Evolutionary conservation across 2,329 filamentous ascomycete species (phyloP).

Genomic region (Cercospora zeina): DNA sequence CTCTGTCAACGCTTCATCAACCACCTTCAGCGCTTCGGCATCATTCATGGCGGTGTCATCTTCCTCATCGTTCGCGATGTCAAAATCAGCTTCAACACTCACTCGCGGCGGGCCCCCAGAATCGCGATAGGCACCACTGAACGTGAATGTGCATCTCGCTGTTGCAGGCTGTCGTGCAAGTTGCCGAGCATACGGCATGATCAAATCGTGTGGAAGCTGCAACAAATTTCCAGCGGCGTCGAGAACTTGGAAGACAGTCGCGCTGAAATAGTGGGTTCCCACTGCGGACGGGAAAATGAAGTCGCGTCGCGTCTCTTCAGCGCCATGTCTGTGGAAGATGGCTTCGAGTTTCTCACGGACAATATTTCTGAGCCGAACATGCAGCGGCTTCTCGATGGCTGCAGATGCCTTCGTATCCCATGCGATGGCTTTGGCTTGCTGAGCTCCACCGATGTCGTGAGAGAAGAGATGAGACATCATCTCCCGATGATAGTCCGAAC

Average conservation of each 20-base stretch:
- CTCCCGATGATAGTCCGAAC: slow-evolving; percentile 84
- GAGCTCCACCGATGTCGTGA: slow-evolving; percentile 53
- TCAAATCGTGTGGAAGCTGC: slow-evolving; percentile 92
- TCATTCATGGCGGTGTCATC: slow-evolving; percentile 86
- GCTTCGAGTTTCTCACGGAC: slow-evolving; percentile 72
- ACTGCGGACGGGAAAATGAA: slow-evolving; percentile 65
- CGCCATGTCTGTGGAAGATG: slow-evolving; percentile 87
- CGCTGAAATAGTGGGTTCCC: slow-evolving; percentile 71
- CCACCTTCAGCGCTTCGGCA: slow-evolving; percentile 87
- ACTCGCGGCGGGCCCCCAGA: slow-evolving; percentile 78
- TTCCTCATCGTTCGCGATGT: slow-evolving; percentile 77
- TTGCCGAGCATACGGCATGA: slow-evolving; percentile 80
- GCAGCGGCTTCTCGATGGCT: slow-evolving; percentile 29
- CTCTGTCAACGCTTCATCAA: slow-evolving; percentile 81
- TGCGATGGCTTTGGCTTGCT: slow-evolving; percentile 70
- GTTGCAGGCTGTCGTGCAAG: slow-evolving; percentile 70
- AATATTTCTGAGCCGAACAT: slow-evolving; percentile 42
- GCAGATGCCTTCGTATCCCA: slow-evolving; percentile 48
- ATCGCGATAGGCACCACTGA: slow-evolving; percentile 84
- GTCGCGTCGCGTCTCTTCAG: slow-evolving; percentile 74
- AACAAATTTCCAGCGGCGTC: slow-evolving; percentile 83
- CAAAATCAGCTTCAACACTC: slow-evolving; percentile 91
- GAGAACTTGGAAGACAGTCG: slow-evolving; percentile 74
- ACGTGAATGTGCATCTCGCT: slow-evolving; percentile 76
- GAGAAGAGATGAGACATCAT: slow-evolving; percentile 81